Evolutionary conservation across 75 land plant species (phyloP).

Genomic region (Pinus taeda): DNA sequence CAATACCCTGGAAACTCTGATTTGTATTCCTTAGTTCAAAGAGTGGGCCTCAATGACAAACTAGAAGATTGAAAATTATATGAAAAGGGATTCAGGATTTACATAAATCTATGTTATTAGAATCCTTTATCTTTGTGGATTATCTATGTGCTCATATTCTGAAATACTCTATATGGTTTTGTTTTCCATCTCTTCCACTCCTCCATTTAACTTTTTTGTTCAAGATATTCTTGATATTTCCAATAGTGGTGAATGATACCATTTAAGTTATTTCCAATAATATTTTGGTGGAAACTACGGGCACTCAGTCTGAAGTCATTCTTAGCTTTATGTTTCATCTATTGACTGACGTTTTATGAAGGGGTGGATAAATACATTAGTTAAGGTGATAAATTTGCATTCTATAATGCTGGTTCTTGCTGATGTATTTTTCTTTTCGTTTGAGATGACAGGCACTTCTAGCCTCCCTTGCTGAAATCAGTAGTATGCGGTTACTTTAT

Average conservation of each 20-base stretch:
- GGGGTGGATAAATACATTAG: neutral
- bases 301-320: too few species aligned
- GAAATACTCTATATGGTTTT: neutral
- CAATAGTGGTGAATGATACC: neutral
- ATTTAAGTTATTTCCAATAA: neutral
- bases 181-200: neutral
- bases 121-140: too few species aligned
- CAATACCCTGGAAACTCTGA: too few species aligned
- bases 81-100: neutral
- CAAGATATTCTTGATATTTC: constrained; percentile 1
- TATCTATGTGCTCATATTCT: too few species aligned
- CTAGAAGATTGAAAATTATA: neutral
- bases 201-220: neutral
- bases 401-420: neutral
- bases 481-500: constrained; percentile 74
- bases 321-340: neutral
- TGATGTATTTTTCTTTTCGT: neutral
- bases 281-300: neutral
- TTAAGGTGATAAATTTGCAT: neutral
- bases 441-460: constrained; percentile 53
- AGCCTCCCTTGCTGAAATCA: constrained; percentile 77
- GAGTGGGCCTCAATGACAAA: neutral
- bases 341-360: neutral
- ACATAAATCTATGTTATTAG: too few species aligned
- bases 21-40: neutral